These are phyloP conservation scores for Eucalyptus pauciflora DNA, from an alignment of 345 rosid species.

Conservation along the genomic window DNA sequence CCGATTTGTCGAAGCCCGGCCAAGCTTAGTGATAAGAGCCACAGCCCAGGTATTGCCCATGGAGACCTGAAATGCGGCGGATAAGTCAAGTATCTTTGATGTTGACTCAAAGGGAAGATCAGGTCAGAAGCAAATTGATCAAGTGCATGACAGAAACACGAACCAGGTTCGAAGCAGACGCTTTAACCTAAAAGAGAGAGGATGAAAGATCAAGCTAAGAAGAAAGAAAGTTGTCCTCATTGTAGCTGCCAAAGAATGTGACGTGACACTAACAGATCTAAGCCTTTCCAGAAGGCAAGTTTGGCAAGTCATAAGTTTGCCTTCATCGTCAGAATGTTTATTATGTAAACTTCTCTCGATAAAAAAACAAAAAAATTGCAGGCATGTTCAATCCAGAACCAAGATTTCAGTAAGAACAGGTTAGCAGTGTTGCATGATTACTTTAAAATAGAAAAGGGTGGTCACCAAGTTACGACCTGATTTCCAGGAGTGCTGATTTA, in stretches of 20 bases:
- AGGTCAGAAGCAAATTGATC: not conserved
- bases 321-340: not conserved
- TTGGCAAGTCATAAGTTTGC: not conserved
- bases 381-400: not conserved
- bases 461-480: not conserved
- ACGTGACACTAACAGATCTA: not conserved
- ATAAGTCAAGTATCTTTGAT: not conserved
- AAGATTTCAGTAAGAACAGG: not conserved
- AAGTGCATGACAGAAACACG: not conserved
- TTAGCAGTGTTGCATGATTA: not conserved
- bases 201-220: not conserved
- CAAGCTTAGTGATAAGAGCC: conserved; percentile 68
- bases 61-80: conserved; percentile 35
- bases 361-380: not conserved
- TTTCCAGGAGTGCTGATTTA: not conserved
- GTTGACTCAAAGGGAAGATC: not conserved
- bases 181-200: not conserved
- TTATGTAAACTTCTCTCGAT: not conserved
- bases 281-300: not conserved
- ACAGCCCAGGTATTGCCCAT: conserved; percentile 61
- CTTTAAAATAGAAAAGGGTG: not conserved
- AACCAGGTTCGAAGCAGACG: not conserved
- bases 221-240: not conserved
- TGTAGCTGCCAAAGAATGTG: not conserved
- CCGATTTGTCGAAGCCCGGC: conserved; percentile 49